A percentile compares a stretch with the other conserved stretches of the same genome.
Conservation (phyloP, 257 asterid species). For the Fraxinus americana region DNA sequence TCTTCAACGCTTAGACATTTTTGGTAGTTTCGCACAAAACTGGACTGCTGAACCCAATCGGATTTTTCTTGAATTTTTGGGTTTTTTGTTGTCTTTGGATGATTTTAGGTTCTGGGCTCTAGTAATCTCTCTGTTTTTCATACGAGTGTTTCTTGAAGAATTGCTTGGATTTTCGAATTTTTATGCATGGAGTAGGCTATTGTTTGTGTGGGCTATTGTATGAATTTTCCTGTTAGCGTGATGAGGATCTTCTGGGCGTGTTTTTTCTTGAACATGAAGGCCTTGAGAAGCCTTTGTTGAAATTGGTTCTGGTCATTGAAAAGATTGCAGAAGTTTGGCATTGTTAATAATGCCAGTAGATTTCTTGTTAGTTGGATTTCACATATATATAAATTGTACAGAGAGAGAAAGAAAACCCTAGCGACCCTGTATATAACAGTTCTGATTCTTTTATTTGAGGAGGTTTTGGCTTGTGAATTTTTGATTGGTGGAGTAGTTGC, state of each 20-base stretch:
- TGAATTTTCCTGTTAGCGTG: conserved; percentile 23
- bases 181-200: conserved; percentile 28
- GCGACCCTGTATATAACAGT: conserved; percentile 30
- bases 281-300: conserved; percentile 18
- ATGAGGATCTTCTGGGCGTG: conserved; percentile 29
- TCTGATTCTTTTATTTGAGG: conserved; percentile 32
- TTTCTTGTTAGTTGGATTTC: conserved; percentile 28
- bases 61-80: not conserved
- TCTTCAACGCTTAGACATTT: not conserved
- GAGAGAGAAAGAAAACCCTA: conserved; percentile 29
- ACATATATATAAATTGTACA: conserved; percentile 28
- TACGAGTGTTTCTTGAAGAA: conserved; percentile 21
- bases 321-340: conserved; percentile 6
- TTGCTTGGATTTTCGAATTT: conserved; percentile 25
- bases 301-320: conserved; percentile 18
- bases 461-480: conserved; percentile 15
- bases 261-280: conserved; percentile 28
- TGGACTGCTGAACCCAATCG: not conserved
- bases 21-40: not conserved
- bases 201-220: conserved; percentile 10
- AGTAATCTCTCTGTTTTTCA: not conserved
- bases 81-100: not conserved
- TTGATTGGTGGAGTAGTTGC: conserved; percentile 20
- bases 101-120: not conserved
- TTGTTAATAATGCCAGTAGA: conserved; percentile 21